A percentile compares a stretch with the other conserved stretches of the same genome.
Conservation (phyloP, 257 asterid genomes). For the Petunia secreta region DNA sequence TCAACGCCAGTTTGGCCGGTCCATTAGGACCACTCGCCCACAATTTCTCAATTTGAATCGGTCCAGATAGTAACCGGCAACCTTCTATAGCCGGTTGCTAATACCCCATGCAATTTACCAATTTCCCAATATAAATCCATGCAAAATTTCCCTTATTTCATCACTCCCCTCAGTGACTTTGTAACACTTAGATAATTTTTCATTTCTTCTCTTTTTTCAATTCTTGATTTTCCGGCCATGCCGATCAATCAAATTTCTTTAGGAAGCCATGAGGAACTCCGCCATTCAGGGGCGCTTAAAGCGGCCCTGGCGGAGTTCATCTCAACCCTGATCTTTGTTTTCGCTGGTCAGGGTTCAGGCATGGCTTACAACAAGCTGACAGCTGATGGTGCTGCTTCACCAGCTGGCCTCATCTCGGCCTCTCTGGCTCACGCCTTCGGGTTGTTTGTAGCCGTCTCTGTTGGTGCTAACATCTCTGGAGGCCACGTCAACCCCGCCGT, state of each 20-base stretch:
- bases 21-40: conserved; percentile 19
- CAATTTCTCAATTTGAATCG: conserved; percentile 6
- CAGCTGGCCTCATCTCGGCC: conserved; percentile 53
- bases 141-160: neutral
- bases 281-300: conserved; percentile 52
- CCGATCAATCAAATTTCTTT: conserved; percentile 53
- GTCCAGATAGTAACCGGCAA: conserved; percentile 15
- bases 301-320: conserved; percentile 69
- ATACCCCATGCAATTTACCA: neutral
- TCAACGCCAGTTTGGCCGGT: conserved; percentile 17
- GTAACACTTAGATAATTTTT: neutral
- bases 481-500: conserved; percentile 79
- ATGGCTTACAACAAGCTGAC: conserved; percentile 56
- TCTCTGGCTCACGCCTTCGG: conserved; percentile 57
- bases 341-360: conserved; percentile 70
- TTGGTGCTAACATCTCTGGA: conserved; percentile 64
- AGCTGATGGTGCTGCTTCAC: conserved; percentile 30
- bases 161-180: neutral
- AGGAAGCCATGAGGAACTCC: conserved; percentile 52
- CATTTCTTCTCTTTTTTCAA: neutral
- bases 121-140: conserved; percentile 19
- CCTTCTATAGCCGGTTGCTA: neutral
- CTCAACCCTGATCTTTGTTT: conserved; percentile 57
- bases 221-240: conserved; percentile 36
- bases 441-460: conserved; percentile 59